Evolutionary conservation across 371 early-diverging fungal genomes (phyloP).

Genomic region (Syncephalastrum contaminatum): DNA sequence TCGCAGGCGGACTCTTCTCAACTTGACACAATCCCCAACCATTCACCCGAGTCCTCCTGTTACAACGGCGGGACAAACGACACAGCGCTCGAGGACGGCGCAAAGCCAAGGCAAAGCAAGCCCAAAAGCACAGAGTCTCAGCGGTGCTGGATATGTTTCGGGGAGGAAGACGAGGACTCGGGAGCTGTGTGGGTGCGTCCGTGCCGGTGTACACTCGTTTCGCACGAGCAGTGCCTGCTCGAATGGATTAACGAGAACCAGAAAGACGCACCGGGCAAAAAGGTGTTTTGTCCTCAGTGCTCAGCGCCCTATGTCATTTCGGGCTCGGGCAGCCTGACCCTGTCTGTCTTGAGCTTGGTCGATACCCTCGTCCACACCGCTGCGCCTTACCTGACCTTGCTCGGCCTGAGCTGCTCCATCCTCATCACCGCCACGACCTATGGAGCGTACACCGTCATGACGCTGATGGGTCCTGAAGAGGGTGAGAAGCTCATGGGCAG

Average conservation of each 20-base stretch:
- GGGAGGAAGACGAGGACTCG: slow-evolving; percentile 56
- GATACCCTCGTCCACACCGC: slow-evolving; percentile 60
- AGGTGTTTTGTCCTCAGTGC: slow-evolving; percentile 79
- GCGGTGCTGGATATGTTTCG: slow-evolving; percentile 72
- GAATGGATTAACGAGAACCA: slow-evolving; percentile 78
- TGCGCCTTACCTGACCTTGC: slow-evolving; percentile 63
- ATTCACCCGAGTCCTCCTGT: too few species aligned
- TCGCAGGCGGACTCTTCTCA: too few species aligned
- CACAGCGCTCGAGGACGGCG: too few species aligned
- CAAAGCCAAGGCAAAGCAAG: too few species aligned
- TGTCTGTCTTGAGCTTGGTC: slow-evolving; percentile 49
- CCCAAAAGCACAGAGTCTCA: slow-evolving; percentile 8
- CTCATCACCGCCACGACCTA: slow-evolving; percentile 64
- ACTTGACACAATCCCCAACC: too few species aligned
- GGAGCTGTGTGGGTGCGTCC: slow-evolving; percentile 69
- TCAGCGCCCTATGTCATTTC: slow-evolving; percentile 59
- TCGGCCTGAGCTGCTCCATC: slow-evolving; percentile 63
- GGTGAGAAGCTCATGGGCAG: slow-evolving; percentile 65
- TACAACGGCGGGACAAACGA: too few species aligned
- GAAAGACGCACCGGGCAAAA: slow-evolving; percentile 63
- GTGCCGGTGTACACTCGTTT: slow-evolving; percentile 69
- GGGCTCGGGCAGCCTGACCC: slow-evolving; percentile 48
- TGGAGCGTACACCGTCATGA: slow-evolving; percentile 71
- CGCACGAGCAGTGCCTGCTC: slow-evolving; percentile 72
- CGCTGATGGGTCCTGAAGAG: slow-evolving; percentile 66